A percentile compares a stretch with the other conserved stretches of the same genome.
Evolutionary conservation across 2,329 filamentous ascomycete genomes (phyloP).

Genomic region (Colletotrichum destructivum): DNA sequence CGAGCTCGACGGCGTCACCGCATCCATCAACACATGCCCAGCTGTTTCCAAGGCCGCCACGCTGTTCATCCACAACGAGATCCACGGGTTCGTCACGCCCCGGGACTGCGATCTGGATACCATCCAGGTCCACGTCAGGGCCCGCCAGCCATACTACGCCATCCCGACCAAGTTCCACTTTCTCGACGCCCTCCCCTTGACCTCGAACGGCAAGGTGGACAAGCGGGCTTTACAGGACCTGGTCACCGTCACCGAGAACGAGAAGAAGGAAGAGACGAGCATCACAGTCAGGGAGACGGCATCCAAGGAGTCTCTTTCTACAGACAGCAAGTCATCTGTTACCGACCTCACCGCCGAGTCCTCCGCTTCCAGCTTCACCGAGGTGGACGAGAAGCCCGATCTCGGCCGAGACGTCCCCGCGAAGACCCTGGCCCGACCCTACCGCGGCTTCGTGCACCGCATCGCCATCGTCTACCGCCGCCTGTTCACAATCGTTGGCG

Average conservation of each 20-base stretch:
- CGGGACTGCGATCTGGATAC: constrained; percentile 50
- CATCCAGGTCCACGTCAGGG: constrained; percentile 56
- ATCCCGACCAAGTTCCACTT: constrained; percentile 63
- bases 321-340: constrained; percentile 13
- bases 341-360: constrained; percentile 22
- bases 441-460: constrained; percentile 58
- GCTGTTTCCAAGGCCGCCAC: constrained; percentile 63
- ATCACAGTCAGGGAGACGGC: constrained; percentile 20
- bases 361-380: constrained; percentile 33
- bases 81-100: constrained; percentile 64
- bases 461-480: constrained; percentile 69
- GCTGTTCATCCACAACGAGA: constrained; percentile 61
- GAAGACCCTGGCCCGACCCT: constrained; percentile 57
- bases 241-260: constrained; percentile 42
- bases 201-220: constrained; percentile 71
- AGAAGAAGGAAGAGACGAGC: constrained; percentile 7
- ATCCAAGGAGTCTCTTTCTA: constrained; percentile 19
- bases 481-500: constrained; percentile 67
- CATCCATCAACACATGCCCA: constrained; percentile 61
- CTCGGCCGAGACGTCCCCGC: constrained; percentile 51
- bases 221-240: constrained; percentile 61
- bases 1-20: constrained; percentile 71
- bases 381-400: constrained; percentile 36
- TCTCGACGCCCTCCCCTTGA: constrained; percentile 63
- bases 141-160: constrained; percentile 69